Evolutionary conservation across 2,329 filamentous ascomycete genomes (phyloP), one percentile per base, ranked within the genome.

Genomic region (Cercospora beticola): DNA sequence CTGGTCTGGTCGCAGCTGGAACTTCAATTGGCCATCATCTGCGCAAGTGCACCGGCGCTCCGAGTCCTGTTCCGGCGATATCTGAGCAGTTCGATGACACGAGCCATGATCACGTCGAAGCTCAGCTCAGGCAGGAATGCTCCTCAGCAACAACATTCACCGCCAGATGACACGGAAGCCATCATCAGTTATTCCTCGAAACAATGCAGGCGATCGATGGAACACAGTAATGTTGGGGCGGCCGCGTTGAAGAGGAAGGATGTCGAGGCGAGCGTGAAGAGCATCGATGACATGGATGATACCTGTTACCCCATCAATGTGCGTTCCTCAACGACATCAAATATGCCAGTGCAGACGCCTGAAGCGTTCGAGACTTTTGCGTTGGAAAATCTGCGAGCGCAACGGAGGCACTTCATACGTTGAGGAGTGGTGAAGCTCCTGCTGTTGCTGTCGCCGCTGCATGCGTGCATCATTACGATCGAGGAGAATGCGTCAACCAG

Each of bases 11-110:
- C 71, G 2, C 62, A 72, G 31, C 54, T 72, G n/a, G 73, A 74
- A 52, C 60, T 69, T 21, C 72, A 74, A 54, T 69, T 74, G 2
- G 71, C 69, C 46, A 69, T 74, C 31, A 73, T 74, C 33, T 73
- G 72, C 64, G 63, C 69, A 16, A 72, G 72, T 65, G 66, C 70
- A 30, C 72, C 73, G 8, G 73, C 69, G 26, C 26, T 73, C 3
- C 69, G 73, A 21, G 69, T 69, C 1, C 67, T 74, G 52, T 64
- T 68, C 36, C 63, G 68, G 14, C 31, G 60, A 16, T 70, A 68
- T 28, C n/a, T 54, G 31, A 63, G 59, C 16, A 46, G 23, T 7
- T 46, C 59, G 18, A 40, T 43, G 36, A 40, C 59, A 28, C 31
- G 36, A 46, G 59, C 59, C 36, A 62, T 62, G 36, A 46, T 28